Evolutionary conservation across 768 basidiomycete species (phyloP).

Genomic region (Mycena olivaceomarginata): DNA sequence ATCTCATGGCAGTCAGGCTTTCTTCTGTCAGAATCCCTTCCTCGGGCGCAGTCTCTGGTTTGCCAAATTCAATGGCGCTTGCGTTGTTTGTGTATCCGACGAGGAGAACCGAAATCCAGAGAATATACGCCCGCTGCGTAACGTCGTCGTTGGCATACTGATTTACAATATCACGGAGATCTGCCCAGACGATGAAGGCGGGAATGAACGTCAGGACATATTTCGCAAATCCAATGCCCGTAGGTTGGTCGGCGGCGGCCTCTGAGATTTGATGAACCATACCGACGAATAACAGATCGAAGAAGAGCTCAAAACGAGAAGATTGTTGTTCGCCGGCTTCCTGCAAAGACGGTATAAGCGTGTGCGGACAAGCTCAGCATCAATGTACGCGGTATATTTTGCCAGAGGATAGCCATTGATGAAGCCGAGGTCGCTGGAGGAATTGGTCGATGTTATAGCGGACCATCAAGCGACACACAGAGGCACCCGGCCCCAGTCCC

Average conservation of each 20-base stretch:
- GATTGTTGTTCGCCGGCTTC: constrained; percentile 42
- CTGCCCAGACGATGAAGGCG: constrained; percentile 55
- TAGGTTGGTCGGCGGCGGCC: constrained; percentile 49
- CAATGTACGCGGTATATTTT: constrained; percentile 39
- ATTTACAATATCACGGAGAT: constrained; percentile 54
- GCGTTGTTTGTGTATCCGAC: constrained; percentile 58
- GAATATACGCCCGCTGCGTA: constrained; percentile 51
- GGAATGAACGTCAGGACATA: constrained; percentile 51
- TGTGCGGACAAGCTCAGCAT: neutral
- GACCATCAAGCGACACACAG: constrained; percentile 35
- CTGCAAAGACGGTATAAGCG: constrained; percentile 7
- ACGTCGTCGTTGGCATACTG: constrained; percentile 56
- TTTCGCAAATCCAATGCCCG: constrained; percentile 42
- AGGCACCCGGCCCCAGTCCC: constrained; percentile 29
- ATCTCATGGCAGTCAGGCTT: constrained; percentile 36
- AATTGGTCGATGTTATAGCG: constrained; percentile 45
- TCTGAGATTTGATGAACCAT: constrained; percentile 57
- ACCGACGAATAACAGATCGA: constrained; percentile 57
- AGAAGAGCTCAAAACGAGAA: constrained; percentile 57
- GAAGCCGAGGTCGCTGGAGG: constrained; percentile 39
- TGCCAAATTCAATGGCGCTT: constrained; percentile 49
- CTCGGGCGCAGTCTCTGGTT: neutral
- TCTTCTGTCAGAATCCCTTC: constrained; percentile 9
- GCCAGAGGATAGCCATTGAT: constrained; percentile 43
- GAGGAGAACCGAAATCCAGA: constrained; percentile 53